Base-by-base conservation (phyloP, 2,329 filamentous ascomycete genomes). In the Pseudodiploospora longispora region DNA sequence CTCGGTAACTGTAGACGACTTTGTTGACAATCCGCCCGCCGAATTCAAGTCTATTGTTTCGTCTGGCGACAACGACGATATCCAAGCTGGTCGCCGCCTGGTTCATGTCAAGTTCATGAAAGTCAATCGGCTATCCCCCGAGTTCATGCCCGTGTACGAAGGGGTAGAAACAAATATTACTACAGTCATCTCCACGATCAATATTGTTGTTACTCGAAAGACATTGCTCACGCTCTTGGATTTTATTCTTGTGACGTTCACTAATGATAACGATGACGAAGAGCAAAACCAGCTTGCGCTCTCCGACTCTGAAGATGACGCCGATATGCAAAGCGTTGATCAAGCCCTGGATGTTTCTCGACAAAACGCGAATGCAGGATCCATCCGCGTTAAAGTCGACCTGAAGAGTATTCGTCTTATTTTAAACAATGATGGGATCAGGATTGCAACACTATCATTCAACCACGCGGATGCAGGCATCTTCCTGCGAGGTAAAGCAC, bases 41-140 rank as follows among this genome's bases (percentile, higher is more conserved):
- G 91, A 97, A 57, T 98, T 99, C 72, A 95, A 93, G 65, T 91
- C 91, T 28, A 94, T 99, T 41, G 80, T 99, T n/a, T 95, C 90
- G 0, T 96, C 93, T 1, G 79, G 78, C 0, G 80, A 83, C 40
- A 64, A 68, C 6, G 78, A 83, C 36, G 91, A 95, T 57, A 81
- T 84, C 28, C 76, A 83, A 38, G 79, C 85, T 47, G 82, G 87
- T 48, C 79, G 86, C 47, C 88, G 94, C 54, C 76, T 98, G 9
- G 87, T 98, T 53, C 81, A 83, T 41, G 76, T 98, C 55, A 95
- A 91, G 57, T 95, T 95, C 56, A 76, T 88, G 48, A 88, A 85
- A 59, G 88, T 97, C 47, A 96, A 93, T 56, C 83, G 80, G 30
- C 80, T 88, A 41, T 97, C 93, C 2, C 94, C 94, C 0, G 91